A percentile compares a stretch with the other conserved stretches of the same genome.
Conservation (phyloP, 306 rosid genomes). For the Cucumis melo region DNA sequence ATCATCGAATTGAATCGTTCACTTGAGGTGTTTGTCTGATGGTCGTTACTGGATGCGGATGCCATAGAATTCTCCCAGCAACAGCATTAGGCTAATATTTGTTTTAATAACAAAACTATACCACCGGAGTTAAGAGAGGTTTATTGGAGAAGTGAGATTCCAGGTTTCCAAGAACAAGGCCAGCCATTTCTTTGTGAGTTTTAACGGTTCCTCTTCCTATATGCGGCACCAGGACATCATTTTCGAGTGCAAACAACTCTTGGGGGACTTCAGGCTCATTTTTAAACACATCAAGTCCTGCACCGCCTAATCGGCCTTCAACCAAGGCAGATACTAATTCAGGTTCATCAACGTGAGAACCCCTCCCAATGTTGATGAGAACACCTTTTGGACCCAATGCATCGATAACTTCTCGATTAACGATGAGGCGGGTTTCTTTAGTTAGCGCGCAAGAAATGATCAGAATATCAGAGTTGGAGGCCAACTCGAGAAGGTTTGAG, state of each 20-base stretch:
- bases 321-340: constrained; percentile 59
- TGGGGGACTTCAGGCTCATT: constrained; percentile 69
- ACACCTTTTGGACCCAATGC: constrained; percentile 70
- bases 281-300: constrained; percentile 74
- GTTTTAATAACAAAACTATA: neutral
- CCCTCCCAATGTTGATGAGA: constrained; percentile 74
- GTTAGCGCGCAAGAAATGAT: constrained; percentile 75
- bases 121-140: constrained; percentile 52
- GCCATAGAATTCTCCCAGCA: neutral
- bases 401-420: constrained; percentile 53
- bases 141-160: constrained; percentile 73
- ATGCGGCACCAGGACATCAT: constrained; percentile 67
- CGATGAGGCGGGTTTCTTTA: constrained; percentile 41
- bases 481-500: constrained; percentile 60
- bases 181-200: constrained; percentile 64
- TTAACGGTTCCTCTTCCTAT: constrained; percentile 57
- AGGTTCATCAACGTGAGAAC: constrained; percentile 65
- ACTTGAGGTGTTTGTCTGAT: neutral
- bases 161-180: constrained; percentile 54
- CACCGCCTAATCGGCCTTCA: constrained; percentile 81
- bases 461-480: constrained; percentile 54
- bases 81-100: neutral
- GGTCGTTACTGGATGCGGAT: neutral
- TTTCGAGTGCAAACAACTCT: constrained; percentile 53
- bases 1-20: neutral